These are phyloP conservation scores for Penicillium sp. DNA, from an alignment of 2,329 filamentous ascomycete species.

Conservation along the genomic window DNA sequence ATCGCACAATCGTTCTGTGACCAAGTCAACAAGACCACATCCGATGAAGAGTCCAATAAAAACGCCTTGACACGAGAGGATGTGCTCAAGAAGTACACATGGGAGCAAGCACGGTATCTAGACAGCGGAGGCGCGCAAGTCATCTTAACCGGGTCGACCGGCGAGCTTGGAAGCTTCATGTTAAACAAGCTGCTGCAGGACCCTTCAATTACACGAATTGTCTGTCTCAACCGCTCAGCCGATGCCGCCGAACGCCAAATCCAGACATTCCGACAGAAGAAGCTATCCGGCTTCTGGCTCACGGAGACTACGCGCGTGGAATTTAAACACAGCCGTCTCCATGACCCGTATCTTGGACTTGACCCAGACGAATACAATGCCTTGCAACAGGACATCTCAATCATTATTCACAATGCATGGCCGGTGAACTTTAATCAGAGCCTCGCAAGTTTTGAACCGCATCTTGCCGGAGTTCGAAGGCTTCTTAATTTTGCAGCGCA, in stretches of 20 bases:
- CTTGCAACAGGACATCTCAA: neutral
- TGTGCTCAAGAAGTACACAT: neutral
- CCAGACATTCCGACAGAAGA: neutral
- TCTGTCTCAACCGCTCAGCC: neutral
- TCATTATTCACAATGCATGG: constrained; percentile 13
- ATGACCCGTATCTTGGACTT: neutral
- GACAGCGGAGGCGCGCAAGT: neutral
- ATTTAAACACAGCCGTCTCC: neutral
- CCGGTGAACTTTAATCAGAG: constrained; percentile 14
- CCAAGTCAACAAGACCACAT: neutral
- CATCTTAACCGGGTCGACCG: neutral
- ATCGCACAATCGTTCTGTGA: neutral
- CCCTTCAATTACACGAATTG: neutral
- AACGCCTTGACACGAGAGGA: neutral
- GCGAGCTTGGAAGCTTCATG: neutral
- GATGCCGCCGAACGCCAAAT: neutral
- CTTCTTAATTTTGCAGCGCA: constrained; percentile 1
- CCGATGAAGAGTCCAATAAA: neutral
- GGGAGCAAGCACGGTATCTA: neutral
- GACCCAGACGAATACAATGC: neutral
- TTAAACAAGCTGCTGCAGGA: neutral
- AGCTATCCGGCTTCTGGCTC: neutral
- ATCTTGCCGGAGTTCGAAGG: constrained; percentile 6
- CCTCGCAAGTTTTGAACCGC: constrained; percentile 8
- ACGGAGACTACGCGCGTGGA: neutral